Evolutionary conservation across 345 rosid species (phyloP).

Genomic region (Camelina sativa): DNA sequence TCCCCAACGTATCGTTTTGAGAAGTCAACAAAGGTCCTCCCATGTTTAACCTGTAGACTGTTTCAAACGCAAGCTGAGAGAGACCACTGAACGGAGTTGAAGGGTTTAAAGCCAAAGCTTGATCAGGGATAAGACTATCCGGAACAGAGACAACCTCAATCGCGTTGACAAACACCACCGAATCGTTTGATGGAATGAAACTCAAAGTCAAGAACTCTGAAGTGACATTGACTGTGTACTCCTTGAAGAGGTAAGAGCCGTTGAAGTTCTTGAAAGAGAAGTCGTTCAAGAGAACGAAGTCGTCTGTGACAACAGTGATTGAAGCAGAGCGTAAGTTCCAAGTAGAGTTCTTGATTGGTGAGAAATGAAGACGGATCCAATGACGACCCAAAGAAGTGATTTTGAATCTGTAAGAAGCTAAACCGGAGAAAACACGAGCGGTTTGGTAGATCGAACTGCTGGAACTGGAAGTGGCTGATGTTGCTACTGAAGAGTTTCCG

Average conservation of each 20-base stretch:
- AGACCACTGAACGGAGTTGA: constrained; percentile 64
- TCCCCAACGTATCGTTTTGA: constrained; percentile 88
- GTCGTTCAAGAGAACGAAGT: constrained; percentile 84
- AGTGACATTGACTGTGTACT: constrained; percentile 86
- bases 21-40: constrained; percentile 92
- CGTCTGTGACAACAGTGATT: constrained; percentile 70
- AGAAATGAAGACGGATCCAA: constrained; percentile 98
- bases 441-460: constrained; percentile 64
- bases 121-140: constrained; percentile 72
- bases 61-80: constrained; percentile 73
- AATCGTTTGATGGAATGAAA: constrained; percentile 74
- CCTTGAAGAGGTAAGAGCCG: constrained; percentile 74
- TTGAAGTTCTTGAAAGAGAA: constrained; percentile 72
- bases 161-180: constrained; percentile 88
- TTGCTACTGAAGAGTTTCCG: constrained; percentile 54
- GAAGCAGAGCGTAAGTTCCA: constrained; percentile 64
- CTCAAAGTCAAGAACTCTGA: constrained; percentile 63
- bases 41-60: constrained; percentile 87
- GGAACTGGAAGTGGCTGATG: constrained; percentile 50
- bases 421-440: constrained; percentile 75
- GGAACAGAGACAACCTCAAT: constrained; percentile 93
- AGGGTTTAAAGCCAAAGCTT: constrained; percentile 71
- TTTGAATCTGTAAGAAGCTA: constrained; percentile 73
- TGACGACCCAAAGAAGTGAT: constrained; percentile 76
- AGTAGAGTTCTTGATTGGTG: constrained; percentile 58